phyloP scores from a whole-genome alignment of 169 alveolate species.

The Plasmodium billcollinsi region DNA sequence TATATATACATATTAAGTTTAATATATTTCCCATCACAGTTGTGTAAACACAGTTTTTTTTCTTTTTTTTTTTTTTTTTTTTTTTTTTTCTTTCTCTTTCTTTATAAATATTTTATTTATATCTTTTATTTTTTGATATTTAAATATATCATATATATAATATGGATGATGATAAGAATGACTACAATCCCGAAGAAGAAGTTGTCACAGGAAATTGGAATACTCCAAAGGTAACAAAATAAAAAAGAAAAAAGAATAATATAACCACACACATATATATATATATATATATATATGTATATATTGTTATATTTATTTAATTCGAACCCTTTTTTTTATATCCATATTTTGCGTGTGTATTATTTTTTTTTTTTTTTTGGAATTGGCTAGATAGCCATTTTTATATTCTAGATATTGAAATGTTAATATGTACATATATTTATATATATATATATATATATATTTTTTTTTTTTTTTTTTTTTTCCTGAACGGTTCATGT shows the following conservation, averaged over 20 bases:
- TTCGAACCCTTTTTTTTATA: too few species aligned
- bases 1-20: too few species aligned
- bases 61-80: neutral
- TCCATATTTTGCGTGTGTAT: neutral
- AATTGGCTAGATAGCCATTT: constrained; percentile 7
- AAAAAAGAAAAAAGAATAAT: neutral
- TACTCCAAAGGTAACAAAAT: constrained; percentile 85
- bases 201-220: constrained; percentile 91
- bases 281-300: neutral
- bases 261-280: neutral
- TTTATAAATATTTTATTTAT: neutral
- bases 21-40: neutral
- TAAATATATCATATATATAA: neutral
- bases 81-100: neutral
- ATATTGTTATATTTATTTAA: neutral
- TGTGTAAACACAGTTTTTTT: constrained; percentile 23
- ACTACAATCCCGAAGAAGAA: constrained; percentile 88
- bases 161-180: constrained; percentile 72
- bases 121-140: neutral
- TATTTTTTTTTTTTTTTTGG: constrained; percentile 3
- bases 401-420: neutral
- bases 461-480: constrained; percentile 3
- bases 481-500: constrained; percentile 7
- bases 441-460: neutral
- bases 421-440: neutral